A percentile compares a stretch with the other conserved stretches of the same genome.
These are phyloP conservation scores for Scenedesmus sp. DNA, from an alignment of 163 green algal genomes.

Conservation along the genomic window DNA sequence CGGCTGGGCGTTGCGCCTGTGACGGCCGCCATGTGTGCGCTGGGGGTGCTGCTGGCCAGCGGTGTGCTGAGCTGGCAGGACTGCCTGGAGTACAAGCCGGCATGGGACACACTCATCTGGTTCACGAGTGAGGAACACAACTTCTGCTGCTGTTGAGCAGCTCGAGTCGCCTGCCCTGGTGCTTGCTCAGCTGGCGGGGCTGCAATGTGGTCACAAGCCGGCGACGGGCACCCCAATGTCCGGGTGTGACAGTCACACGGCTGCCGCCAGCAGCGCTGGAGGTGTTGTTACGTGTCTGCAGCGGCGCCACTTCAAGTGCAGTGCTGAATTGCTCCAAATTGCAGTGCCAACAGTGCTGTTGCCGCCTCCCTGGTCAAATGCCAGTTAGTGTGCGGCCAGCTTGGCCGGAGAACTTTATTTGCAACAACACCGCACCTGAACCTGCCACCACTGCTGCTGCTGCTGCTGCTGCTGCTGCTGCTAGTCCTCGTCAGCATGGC, in stretches of 20 bases:
- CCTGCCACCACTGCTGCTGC: constrained; percentile 18
- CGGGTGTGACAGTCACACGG: not conserved
- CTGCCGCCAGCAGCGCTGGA: too few species aligned
- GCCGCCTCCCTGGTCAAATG: too few species aligned
- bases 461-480: constrained; percentile 11
- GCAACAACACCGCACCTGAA: not conserved
- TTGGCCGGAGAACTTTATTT: too few species aligned
- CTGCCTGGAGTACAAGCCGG: constrained; percentile 87
- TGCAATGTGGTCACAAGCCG: constrained; percentile 85
- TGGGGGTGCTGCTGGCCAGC: constrained; percentile 88
- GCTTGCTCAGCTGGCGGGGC: constrained; percentile 90
- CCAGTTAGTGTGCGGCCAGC: too few species aligned
- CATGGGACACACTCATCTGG: constrained; percentile 96
- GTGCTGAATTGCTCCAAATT: too few species aligned
- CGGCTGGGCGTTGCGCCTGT: constrained; percentile 85
- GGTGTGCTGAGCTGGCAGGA: constrained; percentile 93
- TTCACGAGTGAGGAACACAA: constrained; percentile 58
- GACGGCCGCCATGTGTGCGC: constrained; percentile 90
- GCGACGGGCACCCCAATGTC: constrained; percentile 95
- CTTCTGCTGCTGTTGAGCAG: not conserved
- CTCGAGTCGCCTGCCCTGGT: constrained; percentile 85
- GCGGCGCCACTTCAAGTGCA: too few species aligned
- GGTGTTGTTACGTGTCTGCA: too few species aligned
- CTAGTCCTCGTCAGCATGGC: constrained; percentile 61
- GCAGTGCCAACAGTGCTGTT: too few species aligned